These are phyloP conservation scores for Trichoderma asperelloides DNA, from an alignment of 495 filamentous ascomycete species.

Conservation along the genomic window DNA sequence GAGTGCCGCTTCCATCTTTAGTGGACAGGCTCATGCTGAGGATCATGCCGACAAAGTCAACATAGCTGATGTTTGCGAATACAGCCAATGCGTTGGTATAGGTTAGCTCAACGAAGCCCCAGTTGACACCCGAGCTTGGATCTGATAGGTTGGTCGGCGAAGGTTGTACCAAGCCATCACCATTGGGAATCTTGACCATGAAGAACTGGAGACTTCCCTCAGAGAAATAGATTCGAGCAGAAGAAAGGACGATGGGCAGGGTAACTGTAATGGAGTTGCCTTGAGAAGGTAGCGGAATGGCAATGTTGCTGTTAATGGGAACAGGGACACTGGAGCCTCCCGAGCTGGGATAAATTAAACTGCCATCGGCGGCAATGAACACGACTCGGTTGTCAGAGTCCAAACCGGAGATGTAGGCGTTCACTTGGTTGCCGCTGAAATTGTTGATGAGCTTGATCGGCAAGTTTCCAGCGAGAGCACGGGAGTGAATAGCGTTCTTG, in stretches of 20 bases:
- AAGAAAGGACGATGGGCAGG: slow-evolving; percentile 29
- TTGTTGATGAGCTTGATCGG: slow-evolving; percentile 29
- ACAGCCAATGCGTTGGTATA: slow-evolving; percentile 22
- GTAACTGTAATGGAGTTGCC: slow-evolving; percentile 30
- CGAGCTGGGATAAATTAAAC: slow-evolving; percentile 25
- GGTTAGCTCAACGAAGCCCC: slow-evolving; percentile 40
- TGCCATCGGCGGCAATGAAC: slow-evolving; percentile 27
- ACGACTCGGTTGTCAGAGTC: slow-evolving; percentile 22
- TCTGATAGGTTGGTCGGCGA: slow-evolving; percentile 34
- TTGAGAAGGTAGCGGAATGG: slow-evolving; percentile 21
- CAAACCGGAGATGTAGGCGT: slow-evolving; percentile 29
- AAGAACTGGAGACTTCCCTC: slow-evolving; percentile 33
- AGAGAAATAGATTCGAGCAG: slow-evolving; percentile 33
- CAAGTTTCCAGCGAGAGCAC: background rate
- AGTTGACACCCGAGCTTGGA: slow-evolving; percentile 31
- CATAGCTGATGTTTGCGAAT: slow-evolving; percentile 38
- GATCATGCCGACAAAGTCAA: slow-evolving; percentile 39
- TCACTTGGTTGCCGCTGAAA: slow-evolving; percentile 25
- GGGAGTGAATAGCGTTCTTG: background rate
- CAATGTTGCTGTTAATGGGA: slow-evolving; percentile 21
- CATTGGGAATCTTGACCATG: slow-evolving; percentile 21
- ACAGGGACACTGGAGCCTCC: slow-evolving; percentile 19
- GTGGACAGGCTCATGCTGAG: slow-evolving; percentile 31
- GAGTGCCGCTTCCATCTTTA: slow-evolving; percentile 19
- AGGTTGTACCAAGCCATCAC: slow-evolving; percentile 30